These are phyloP conservation scores for Gossypium laxum DNA, from an alignment of 441 rosid genomes.

Conservation along the genomic window DNA sequence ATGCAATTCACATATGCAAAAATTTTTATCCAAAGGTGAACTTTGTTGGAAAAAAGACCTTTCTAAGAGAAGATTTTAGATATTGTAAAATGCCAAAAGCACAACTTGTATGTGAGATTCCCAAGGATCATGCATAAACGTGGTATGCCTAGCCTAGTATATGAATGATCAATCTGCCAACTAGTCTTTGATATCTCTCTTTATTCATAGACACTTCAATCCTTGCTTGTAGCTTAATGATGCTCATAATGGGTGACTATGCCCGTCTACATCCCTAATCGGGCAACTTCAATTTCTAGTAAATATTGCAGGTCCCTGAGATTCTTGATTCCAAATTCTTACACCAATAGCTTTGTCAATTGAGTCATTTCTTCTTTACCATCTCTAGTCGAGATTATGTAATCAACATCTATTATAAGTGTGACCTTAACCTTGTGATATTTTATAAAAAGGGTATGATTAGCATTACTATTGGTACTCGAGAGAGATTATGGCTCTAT, in stretches of 20 bases:
- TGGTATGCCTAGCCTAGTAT: not conserved
- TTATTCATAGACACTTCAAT: not conserved
- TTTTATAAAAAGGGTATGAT: not conserved
- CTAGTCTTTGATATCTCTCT: not conserved
- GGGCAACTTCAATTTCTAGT: not conserved
- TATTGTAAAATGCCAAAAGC: not conserved
- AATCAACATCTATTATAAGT: not conserved
- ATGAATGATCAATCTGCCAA: not conserved
- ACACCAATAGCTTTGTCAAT: not conserved
- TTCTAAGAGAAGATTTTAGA: not conserved
- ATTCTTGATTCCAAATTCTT: not conserved
- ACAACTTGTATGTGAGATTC: not conserved
- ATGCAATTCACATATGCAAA: not conserved
- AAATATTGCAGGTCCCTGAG: not conserved
- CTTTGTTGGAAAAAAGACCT: not conserved
- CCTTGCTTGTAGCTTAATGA: not conserved
- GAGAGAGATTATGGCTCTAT: not conserved
- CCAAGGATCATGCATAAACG: not conserved
- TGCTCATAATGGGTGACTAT: not conserved
- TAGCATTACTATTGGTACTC: not conserved
- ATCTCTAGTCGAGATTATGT: not conserved
- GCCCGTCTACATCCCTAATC: not conserved
- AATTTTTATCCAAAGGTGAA: not conserved
- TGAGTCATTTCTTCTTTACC: not conserved
- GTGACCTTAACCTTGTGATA: not conserved